Conservation (phyloP, 1,284 basidiomycete species). For the Sphaerobolus stellatus region DNA sequence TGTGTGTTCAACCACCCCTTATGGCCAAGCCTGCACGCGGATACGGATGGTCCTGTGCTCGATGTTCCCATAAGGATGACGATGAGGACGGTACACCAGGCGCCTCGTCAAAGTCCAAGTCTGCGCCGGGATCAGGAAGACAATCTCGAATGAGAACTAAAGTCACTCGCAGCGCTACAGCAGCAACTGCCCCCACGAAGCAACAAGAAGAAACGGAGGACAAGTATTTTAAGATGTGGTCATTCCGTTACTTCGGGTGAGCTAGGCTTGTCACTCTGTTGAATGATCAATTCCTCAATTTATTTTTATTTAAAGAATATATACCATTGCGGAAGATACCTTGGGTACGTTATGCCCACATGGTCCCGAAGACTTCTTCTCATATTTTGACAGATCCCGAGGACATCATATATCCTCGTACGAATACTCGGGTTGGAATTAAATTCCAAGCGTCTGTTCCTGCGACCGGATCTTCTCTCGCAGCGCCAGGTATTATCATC, state of each 20-base stretch:
- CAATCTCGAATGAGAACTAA: slow-evolving; percentile 9
- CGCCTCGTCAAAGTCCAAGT: slow-evolving; percentile 51
- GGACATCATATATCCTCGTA: slow-evolving; percentile 91
- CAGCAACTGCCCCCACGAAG: slow-evolving; percentile 52
- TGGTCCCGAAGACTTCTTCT: slow-evolving; percentile 14
- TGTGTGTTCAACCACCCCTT: slow-evolving; percentile 91
- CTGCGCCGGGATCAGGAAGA: slow-evolving; percentile 58
- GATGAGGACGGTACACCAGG: slow-evolving; percentile 38
- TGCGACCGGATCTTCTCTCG: slow-evolving; percentile 25
- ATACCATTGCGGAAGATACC: slow-evolving; percentile 91
- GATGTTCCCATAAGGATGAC: slow-evolving; percentile 90
- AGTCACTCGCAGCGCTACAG: slow-evolving; percentile 11
- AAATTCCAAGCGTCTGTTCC: slow-evolving; percentile 80
- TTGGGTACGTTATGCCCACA: slow-evolving; percentile 53
- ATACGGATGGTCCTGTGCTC: slow-evolving; percentile 96
- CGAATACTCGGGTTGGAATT: slow-evolving; percentile 82
- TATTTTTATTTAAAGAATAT: slow-evolving; percentile 52
- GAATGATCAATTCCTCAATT: slow-evolving; percentile 16
- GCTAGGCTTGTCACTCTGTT: slow-evolving; percentile 26
- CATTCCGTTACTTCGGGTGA: slow-evolving; percentile 95
- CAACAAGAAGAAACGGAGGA: slow-evolving; percentile 75
- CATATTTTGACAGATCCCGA: slow-evolving; percentile 67
- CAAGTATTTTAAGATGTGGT: slow-evolving; percentile 91
- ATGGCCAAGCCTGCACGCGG: slow-evolving; percentile 93
- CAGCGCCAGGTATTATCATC: slow-evolving; percentile 37